Conservation (phyloP, 208 protist genomes). For the Trypanosoma cruzi region DNA sequence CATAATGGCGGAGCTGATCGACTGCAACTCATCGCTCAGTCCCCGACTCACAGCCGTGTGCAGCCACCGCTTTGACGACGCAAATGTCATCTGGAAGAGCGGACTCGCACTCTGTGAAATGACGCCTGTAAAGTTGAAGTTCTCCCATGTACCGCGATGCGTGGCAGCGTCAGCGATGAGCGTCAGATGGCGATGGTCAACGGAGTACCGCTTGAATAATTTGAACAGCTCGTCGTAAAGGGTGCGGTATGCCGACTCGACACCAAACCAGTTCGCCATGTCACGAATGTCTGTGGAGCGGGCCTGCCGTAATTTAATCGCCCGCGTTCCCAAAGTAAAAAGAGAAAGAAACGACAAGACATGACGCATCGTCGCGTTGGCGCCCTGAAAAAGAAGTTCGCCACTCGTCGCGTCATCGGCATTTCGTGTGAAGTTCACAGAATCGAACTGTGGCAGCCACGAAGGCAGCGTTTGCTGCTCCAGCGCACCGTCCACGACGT, state of each 20-base stretch:
- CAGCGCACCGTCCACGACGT: constrained; percentile 72
- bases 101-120: constrained; percentile 86
- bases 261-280: constrained; percentile 70
- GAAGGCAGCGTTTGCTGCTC: constrained; percentile 58
- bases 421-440: constrained; percentile 80
- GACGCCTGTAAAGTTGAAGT: constrained; percentile 90
- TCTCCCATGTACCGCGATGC: constrained; percentile 87
- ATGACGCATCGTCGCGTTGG: constrained; percentile 59
- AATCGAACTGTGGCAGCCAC: constrained; percentile 82
- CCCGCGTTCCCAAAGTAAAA: constrained; percentile 66
- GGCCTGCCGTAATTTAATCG: constrained; percentile 64
- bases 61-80: constrained; percentile 83
- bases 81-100: constrained; percentile 94
- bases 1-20: constrained; percentile 90
- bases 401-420: constrained; percentile 68
- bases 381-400: constrained; percentile 86
- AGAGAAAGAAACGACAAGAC: constrained; percentile 79
- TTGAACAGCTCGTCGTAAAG: constrained; percentile 89
- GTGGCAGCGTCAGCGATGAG: constrained; percentile 91
- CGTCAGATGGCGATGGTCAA: constrained; percentile 87
- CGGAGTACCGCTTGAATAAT: constrained; percentile 88
- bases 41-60: constrained; percentile 82
- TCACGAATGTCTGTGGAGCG: constrained; percentile 91
- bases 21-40: constrained; percentile 77
- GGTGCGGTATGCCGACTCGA: constrained; percentile 79